Percentiles rank a stretch among this genome's conserved stretches.
Conservation (phyloP, 1,139 yeast species). For the Kluyveromyces sp. region DNA sequence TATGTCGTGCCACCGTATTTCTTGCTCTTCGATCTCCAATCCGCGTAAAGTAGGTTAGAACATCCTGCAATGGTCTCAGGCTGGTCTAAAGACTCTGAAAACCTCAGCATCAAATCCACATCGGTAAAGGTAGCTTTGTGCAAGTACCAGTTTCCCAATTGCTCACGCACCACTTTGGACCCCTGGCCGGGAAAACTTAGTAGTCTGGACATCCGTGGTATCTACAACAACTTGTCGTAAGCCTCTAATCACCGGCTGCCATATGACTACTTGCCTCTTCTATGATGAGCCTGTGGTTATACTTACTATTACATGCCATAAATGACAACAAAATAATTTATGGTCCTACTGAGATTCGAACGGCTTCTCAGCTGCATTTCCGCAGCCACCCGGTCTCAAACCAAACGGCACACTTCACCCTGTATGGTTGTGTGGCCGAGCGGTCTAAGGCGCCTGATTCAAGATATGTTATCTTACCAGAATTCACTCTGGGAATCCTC, state of each 20-base stretch:
- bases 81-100: constrained; percentile 23
- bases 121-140: constrained; percentile 12
- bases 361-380: too few relatives aligned
- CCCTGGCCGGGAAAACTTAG: constrained; percentile 34
- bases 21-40: constrained; percentile 12
- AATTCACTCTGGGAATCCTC: constrained; percentile 13
- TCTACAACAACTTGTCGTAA: too few relatives aligned
- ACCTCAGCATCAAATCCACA: constrained; percentile 20
- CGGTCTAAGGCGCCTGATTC: constrained; percentile 25
- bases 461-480: constrained; percentile 13
- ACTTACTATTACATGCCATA: too few relatives aligned
- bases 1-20: constrained; percentile 6
- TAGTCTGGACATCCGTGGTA: constrained; percentile 8
- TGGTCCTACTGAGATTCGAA: too few relatives aligned
- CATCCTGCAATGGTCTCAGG: constrained; percentile 30
- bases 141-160: constrained; percentile 19
- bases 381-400: too few relatives aligned
- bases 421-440: constrained; percentile 22
- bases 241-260: too few relatives aligned
- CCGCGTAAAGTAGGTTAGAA: constrained; percentile 25
- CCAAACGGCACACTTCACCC: too few relatives aligned
- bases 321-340: too few relatives aligned
- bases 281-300: too few relatives aligned
- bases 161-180: constrained; percentile 22
- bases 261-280: too few relatives aligned